Percentiles rank a stretch among this genome's conserved stretches.
Conservation (phyloP, 1,284 basidiomycete genomes). For the Acaromyces ingoldii region DNA sequence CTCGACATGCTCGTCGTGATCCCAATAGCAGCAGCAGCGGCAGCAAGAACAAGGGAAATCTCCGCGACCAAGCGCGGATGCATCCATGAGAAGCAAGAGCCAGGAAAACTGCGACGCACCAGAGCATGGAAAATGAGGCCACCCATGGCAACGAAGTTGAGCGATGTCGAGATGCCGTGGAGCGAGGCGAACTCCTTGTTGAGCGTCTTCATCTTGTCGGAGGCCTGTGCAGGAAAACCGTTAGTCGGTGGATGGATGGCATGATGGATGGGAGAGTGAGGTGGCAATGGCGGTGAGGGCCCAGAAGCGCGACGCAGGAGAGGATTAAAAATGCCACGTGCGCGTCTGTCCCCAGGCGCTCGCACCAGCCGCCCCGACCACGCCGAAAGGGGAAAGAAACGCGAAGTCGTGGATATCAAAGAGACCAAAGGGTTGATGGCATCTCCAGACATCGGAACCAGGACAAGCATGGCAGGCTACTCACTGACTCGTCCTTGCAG, state of each 20-base stretch:
- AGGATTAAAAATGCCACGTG: background rate
- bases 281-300: background rate
- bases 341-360: no score
- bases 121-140: slow-evolving; percentile 10
- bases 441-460: no score
- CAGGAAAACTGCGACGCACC: slow-evolving; percentile 12
- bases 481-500: background rate
- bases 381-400: no score
- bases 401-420: background rate
- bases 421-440: background rate
- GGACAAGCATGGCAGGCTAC: no score
- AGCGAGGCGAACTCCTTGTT: slow-evolving; percentile 48
- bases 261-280: background rate
- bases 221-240: no score
- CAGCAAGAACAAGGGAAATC: no score
- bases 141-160: slow-evolving; percentile 10
- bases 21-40: no score
- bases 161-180: slow-evolving; percentile 4
- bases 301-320: background rate
- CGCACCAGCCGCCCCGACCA: no score
- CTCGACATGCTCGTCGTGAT: no score
- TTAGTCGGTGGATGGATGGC: no score
- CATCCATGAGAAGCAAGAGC: no score
- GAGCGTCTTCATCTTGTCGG: slow-evolving; percentile 14
- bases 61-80: no score